A percentile compares a stretch with the other conserved stretches of the same genome.
These are phyloP conservation scores for Cryptococcus sp. DNA, from an alignment of 1,284 basidiomycete species.

Conservation along the genomic window DNA sequence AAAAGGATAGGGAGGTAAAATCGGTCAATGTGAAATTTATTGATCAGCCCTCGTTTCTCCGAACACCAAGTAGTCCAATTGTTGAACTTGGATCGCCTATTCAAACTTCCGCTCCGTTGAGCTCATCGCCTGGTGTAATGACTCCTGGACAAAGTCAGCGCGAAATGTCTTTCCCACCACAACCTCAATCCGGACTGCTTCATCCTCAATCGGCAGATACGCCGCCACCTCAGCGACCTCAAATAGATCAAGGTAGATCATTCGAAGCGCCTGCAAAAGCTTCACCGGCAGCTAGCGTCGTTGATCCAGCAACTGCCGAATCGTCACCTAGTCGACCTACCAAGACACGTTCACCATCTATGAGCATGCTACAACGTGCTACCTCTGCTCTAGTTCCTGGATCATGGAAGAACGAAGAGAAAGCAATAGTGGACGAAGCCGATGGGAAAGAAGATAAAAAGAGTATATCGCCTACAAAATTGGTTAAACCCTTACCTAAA, in stretches of 20 bases:
- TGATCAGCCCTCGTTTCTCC: too few relatives aligned
- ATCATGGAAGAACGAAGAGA: slow-evolving; percentile 15
- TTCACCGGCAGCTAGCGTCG: neutral
- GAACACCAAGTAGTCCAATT: neutral
- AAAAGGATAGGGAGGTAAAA: neutral
- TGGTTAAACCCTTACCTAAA: slow-evolving; percentile 27
- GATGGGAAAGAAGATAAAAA: slow-evolving; percentile 10
- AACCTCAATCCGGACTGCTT: neutral
- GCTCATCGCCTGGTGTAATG: neutral
- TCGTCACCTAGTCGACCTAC: neutral
- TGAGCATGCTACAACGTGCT: slow-evolving; percentile 89
- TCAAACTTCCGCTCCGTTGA: neutral
- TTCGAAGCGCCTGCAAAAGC: neutral
- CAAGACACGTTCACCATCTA: slow-evolving; percentile 72
- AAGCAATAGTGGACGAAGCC: slow-evolving; percentile 2
- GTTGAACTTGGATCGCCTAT: neutral
- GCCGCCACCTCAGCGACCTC: neutral
- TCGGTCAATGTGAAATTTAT: slow-evolving; percentile 4
- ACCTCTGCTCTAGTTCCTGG: slow-evolving; percentile 66
- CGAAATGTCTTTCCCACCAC: neutral
- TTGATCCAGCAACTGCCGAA: neutral
- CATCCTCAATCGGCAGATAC: neutral
- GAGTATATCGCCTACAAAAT: slow-evolving; percentile 35
- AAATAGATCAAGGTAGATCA: neutral
- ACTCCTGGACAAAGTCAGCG: neutral